Evolutionary conservation across 805 yeast genomes (phyloP).

Genomic region (Nakazawaea wickerhamii): DNA sequence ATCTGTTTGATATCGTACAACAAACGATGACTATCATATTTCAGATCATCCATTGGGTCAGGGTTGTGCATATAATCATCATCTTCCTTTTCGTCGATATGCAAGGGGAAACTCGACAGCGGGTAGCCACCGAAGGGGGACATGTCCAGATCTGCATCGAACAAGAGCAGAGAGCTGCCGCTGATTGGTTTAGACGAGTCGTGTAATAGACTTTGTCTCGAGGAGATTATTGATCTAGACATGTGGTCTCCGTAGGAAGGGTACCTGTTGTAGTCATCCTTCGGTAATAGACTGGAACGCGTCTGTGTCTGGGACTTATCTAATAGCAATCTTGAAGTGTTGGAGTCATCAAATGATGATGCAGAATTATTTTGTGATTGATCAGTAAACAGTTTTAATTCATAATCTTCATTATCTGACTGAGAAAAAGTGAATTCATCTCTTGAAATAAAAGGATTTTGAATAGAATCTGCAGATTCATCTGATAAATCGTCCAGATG

Average conservation of each 20-base stretch:
- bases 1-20: constrained; percentile 56
- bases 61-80: constrained; percentile 97
- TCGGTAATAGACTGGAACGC: constrained; percentile 17
- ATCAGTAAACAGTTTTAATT: not conserved
- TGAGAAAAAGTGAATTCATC: not conserved
- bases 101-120: constrained; percentile 83
- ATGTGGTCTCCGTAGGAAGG: constrained; percentile 51
- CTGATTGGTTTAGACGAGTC: constrained; percentile 8
- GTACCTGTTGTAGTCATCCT: constrained; percentile 62
- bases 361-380: not conserved
- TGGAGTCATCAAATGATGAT: not conserved
- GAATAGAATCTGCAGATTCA: not conserved
- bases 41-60: constrained; percentile 89
- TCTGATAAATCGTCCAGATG: not conserved
- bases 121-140: constrained; percentile 98
- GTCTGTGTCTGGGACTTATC: not conserved
- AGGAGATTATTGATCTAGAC: constrained; percentile 44
- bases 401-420: not conserved
- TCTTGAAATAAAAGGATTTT: constrained; percentile 3
- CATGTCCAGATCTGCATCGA: constrained; percentile 52
- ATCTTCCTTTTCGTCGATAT: constrained; percentile 87
- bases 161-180: constrained; percentile 31
- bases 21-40: constrained; percentile 68
- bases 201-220: constrained; percentile 23
- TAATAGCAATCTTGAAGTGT: not conserved